These are phyloP conservation scores for Monosporascus sp. DNA, from an alignment of 2,329 filamentous ascomycete species.

Conservation along the genomic window DNA sequence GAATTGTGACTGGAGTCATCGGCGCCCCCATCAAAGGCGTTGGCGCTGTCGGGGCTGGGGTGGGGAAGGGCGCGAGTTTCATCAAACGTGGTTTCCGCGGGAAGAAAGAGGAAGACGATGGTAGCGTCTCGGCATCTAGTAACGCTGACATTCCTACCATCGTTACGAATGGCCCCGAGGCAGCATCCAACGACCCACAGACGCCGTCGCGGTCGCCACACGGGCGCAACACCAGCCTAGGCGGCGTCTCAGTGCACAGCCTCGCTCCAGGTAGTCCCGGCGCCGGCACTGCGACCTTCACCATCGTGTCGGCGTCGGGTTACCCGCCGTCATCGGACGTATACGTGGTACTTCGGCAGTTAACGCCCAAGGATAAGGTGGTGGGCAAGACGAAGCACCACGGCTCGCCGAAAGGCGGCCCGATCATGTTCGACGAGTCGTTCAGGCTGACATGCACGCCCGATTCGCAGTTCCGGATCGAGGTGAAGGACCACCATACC, in stretches of 20 bases:
- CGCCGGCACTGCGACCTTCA: constrained; percentile 72
- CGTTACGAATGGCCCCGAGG: constrained; percentile 35
- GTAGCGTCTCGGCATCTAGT: constrained; percentile 34
- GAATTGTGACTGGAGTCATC: constrained; percentile 74
- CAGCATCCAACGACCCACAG: constrained; percentile 23
- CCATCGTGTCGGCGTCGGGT: constrained; percentile 70
- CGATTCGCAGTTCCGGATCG: constrained; percentile 79
- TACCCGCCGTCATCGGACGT: constrained; percentile 73
- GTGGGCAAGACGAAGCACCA: constrained; percentile 90
- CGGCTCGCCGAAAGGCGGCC: constrained; percentile 59
- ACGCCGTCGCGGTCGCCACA: constrained; percentile 29
- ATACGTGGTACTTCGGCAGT: constrained; percentile 67
- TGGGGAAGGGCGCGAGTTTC: constrained; percentile 87
- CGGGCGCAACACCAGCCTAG: constrained; percentile 51
- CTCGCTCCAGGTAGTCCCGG: constrained; percentile 56
- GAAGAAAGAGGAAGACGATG: constrained; percentile 58
- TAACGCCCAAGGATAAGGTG: constrained; percentile 66
- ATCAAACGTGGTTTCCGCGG: constrained; percentile 77
- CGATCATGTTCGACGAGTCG: constrained; percentile 68
- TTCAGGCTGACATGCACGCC: constrained; percentile 75
- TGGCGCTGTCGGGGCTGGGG: constrained; percentile 66
- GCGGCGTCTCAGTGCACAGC: constrained; percentile 63
- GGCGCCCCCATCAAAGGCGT: constrained; percentile 93
- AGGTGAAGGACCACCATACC: constrained; percentile 78
- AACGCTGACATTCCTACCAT: constrained; percentile 37